Percentiles rank a stretch among this genome's conserved stretches.
Conservation (phyloP, 208 protist species). For the Wallacemonas sp. region DNA sequence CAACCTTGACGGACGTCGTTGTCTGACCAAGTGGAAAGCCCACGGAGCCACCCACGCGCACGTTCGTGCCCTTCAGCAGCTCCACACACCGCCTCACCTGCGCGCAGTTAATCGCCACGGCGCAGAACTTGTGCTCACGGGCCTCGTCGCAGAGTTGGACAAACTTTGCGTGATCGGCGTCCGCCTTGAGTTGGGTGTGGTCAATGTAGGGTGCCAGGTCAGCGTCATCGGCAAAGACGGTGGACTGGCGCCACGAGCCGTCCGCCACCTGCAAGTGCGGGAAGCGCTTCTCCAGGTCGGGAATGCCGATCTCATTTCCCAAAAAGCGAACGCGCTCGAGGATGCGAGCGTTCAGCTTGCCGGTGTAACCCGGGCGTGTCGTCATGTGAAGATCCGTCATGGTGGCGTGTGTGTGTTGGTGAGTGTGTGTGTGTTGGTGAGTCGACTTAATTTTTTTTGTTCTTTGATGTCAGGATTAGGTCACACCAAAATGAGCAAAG, state of each 20-base stretch:
- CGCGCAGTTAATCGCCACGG: conserved; percentile 93
- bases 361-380: conserved; percentile 53
- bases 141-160: conserved; percentile 90
- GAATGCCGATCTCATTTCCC: conserved; percentile 27
- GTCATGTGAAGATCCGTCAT: conserved; percentile 46
- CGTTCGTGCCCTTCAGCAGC: conserved; percentile 38
- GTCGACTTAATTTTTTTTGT: too few species aligned
- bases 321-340: conserved; percentile 53
- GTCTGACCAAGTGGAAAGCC: conserved; percentile 94
- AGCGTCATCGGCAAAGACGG: background rate
- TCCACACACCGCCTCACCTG: conserved; percentile 51
- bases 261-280: conserved; percentile 46
- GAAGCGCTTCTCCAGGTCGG: conserved; percentile 53
- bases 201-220: conserved; percentile 81
- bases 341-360: conserved; percentile 58
- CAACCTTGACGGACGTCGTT: conserved; percentile 73
- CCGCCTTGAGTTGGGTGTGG: conserved; percentile 92
- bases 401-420: background rate
- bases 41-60: conserved; percentile 67
- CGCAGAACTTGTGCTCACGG: conserved; percentile 66
- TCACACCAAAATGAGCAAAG: too few species aligned
- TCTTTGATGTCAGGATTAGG: too few species aligned
- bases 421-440: too few species aligned
- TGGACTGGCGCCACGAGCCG: conserved; percentile 44
- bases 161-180: conserved; percentile 39